A percentile compares a stretch with the other conserved stretches of the same genome.
Conservation (phyloP, 129 eudicot species). For the Saposhnikovia divaricata region DNA sequence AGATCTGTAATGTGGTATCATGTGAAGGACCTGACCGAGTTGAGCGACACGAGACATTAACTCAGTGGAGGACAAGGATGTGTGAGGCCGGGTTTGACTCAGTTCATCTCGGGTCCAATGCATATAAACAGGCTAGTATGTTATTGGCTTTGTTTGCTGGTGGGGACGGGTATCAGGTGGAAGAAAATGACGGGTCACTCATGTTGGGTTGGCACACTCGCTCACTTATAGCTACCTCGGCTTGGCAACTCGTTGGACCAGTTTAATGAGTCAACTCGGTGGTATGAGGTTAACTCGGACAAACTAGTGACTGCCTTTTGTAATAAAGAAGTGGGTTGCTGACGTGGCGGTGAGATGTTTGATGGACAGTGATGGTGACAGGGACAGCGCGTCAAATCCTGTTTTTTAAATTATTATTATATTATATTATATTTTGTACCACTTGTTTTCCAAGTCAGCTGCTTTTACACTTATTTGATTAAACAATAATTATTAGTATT, state of each 20-base stretch:
- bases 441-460: conserved; percentile 28
- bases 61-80: conserved; percentile 66
- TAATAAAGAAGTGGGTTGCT: conserved; percentile 14
- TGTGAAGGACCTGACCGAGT: conserved; percentile 80
- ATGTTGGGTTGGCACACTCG: conserved; percentile 90
- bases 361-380: conserved; percentile 27
- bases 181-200: conserved; percentile 69
- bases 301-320: conserved; percentile 3
- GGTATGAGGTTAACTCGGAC: conserved; percentile 21
- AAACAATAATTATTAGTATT: not conserved
- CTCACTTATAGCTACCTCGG: conserved; percentile 83
- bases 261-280: conserved; percentile 18
- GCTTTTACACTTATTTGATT: not conserved
- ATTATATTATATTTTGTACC: not conserved
- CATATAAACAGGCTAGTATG: conserved; percentile 82
- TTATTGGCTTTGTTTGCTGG: conserved; percentile 58
- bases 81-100: conserved; percentile 52
- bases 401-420: conserved; percentile 21
- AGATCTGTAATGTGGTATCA: conserved; percentile 82
- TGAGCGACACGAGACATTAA: conserved; percentile 73
- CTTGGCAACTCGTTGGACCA: conserved; percentile 45
- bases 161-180: conserved; percentile 84
- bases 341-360: not conserved
- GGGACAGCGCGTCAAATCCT: conserved; percentile 42
- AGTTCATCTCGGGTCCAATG: conserved; percentile 76